These are phyloP conservation scores for Rhytidhysteron rufulum DNA, from an alignment of 2,329 filamentous ascomycete genomes.

Conservation along the genomic window DNA sequence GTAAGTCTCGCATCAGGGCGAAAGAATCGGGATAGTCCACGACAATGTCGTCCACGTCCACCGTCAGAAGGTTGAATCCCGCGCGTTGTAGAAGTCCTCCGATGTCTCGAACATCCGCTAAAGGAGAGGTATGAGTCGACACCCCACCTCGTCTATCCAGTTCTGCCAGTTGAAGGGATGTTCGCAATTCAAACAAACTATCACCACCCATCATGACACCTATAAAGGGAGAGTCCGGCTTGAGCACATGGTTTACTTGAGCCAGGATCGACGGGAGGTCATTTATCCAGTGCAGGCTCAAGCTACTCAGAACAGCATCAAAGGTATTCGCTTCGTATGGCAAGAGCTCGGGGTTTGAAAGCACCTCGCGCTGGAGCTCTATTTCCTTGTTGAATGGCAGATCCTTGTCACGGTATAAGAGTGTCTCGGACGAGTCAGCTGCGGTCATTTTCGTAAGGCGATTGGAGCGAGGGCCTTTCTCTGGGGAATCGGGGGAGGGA, in stretches of 20 bases:
- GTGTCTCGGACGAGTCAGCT: slow-evolving; percentile 71
- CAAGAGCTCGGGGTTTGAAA: slow-evolving; percentile 70
- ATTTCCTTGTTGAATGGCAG: slow-evolving; percentile 72
- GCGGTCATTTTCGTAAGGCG: slow-evolving; percentile 73
- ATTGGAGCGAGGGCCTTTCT: slow-evolving; percentile 63
- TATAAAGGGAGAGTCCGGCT: slow-evolving; percentile 87
- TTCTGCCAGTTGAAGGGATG: slow-evolving; percentile 88
- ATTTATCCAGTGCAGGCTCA: slow-evolving; percentile 96
- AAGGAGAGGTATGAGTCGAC: slow-evolving; percentile 81
- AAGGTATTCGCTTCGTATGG: slow-evolving; percentile 75
- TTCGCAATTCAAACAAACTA: slow-evolving; percentile 87
- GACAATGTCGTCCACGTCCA: slow-evolving; percentile 95
- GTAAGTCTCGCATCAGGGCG: slow-evolving; percentile 86
- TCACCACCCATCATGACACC: slow-evolving; percentile 97
- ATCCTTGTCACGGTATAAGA: slow-evolving; percentile 76
- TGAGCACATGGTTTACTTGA: slow-evolving; percentile 82
- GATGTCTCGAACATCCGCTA: slow-evolving; percentile 88
- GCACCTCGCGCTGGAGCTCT: slow-evolving; percentile 67
- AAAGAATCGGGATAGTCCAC: slow-evolving; percentile 91
- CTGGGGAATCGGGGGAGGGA: slow-evolving; percentile 57
- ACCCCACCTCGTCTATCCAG: slow-evolving; percentile 88
- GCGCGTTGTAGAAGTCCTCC: slow-evolving; percentile 82
- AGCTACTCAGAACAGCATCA: slow-evolving; percentile 83
- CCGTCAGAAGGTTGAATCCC: slow-evolving; percentile 92
- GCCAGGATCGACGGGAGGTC: slow-evolving; percentile 81